These are phyloP conservation scores for Artomyces pyxidatus DNA, from an alignment of 768 basidiomycete genomes.

Conservation along the genomic window DNA sequence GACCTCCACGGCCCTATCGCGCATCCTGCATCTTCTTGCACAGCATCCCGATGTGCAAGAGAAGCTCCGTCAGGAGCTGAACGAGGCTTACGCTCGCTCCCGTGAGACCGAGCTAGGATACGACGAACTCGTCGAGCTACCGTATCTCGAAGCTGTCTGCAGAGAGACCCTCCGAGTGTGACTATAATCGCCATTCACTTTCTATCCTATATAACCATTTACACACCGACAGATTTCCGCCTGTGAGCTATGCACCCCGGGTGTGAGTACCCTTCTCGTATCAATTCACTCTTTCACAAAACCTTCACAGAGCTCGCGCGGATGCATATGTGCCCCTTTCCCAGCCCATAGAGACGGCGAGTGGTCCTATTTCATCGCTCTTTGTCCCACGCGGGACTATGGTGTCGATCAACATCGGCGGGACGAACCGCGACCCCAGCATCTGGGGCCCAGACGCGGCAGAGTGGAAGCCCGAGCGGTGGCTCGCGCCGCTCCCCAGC, in stretches of 20 bases:
- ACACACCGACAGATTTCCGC: neutral
- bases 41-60: constrained; percentile 30
- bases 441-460: constrained; percentile 41
- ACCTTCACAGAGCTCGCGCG: constrained; percentile 31
- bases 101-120: constrained; percentile 20
- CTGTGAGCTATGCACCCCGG: neutral
- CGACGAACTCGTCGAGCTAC: constrained; percentile 30
- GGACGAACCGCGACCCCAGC: constrained; percentile 37
- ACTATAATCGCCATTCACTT: too few species aligned
- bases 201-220: neutral
- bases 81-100: constrained; percentile 9
- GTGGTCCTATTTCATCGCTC: constrained; percentile 28
- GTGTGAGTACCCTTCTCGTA: neutral
- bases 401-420: constrained; percentile 39
- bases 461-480: constrained; percentile 48
- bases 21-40: constrained; percentile 33
- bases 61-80: constrained; percentile 30
- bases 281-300: constrained; percentile 1
- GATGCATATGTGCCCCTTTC: constrained; percentile 36
- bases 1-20: constrained; percentile 35
- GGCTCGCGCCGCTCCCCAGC: constrained; percentile 27
- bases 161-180: constrained; percentile 39
- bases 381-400: constrained; percentile 18
- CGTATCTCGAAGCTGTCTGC: constrained; percentile 37
- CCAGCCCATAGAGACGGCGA: constrained; percentile 21